Base-by-base conservation (phyloP, 768 basidiomycete species). In the Mycena galopus region DNA sequence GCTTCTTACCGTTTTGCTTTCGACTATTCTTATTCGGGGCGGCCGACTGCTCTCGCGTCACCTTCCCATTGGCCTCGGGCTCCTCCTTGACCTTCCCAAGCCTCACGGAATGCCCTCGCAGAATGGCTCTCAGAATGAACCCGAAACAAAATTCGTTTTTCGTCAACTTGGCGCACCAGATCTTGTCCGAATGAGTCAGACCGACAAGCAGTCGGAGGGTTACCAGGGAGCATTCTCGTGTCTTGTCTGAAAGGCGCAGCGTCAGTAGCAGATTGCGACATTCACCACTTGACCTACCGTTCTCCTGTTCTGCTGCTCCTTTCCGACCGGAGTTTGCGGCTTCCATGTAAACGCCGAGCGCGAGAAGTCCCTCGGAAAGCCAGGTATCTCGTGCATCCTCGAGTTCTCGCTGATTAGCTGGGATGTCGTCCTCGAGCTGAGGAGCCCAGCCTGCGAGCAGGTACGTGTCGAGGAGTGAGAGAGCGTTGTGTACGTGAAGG, bases 161-260 rank as follows among this genome's bases (percentile, higher is more conserved):
- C 3, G 89, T 75, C n/a, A 93, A 81, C 50, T 84, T 85, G 33
- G 77, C 73, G 42, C 88, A 88, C 93, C 93, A 95, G 14, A 75
- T 74, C 27, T 81, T 78, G 75, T 91, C 87, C 27, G 86, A 86
- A 75, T 94, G 93, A 0, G 93, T 93, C 10, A 94, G 81, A 60
- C 89, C 92, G 67, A 95, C 90, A 42, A 94, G 87, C 16, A 93
- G 88, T 1, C 93, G 90, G 6, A 95, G 84, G 2, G 86, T 82
- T 1, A 87, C 83, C 56, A 92, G 89, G 39, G 91, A 78, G 70
- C 91, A 92, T 74, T 81, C 84, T 61, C 81, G 81, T 6, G 85
- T 87, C 85, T 79, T 80, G 39, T 53, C 51, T 64, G 62, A 62
- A 23, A 6, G 61, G 21, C 16, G 27, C 19, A 19, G 16, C 44